Base-by-base conservation (phyloP, 306 rosid species). In the Rosa chinensis region DNA sequence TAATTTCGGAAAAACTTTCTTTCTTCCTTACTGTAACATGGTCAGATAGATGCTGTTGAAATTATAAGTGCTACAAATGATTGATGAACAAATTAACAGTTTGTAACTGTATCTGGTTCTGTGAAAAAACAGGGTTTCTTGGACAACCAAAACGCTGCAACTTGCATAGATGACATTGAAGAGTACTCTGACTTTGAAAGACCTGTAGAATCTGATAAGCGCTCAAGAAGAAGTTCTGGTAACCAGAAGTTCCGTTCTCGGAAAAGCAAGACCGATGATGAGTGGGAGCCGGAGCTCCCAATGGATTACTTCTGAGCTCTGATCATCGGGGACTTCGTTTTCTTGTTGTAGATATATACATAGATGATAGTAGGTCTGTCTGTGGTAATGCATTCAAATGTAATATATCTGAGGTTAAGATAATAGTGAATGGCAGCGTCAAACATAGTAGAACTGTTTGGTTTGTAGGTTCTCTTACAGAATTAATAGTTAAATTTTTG, bases 281-380 rank as follows among this genome's bases (percentile, higher is more conserved):
- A 94, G 66, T 89, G 91, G 97, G 99, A 90, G 79, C 92, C 89
- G 90, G 99, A 90, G 80, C 92, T 91, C 75, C 99, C 99, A 10
- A 91, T 88, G 92, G 99, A 94, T 82, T 94, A 86, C 82, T 83
- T 92, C 45, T 94, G 82, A 91, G 68, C 80, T 79, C 45, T 45
- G 37, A 14, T 35, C 11, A 37, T 17, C 48, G 6, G 45, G 43
- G 55, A 1, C 79, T 77, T 67, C 1, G 76, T 63, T 76, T 44
- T 52, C 48, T 64, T 14, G 3, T 43, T 73, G 78, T 72, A 82
- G 32, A 72, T 77, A 76, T 17, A 62, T 49, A 63, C 67, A 11
- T 62, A 59, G 43, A 20, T 28, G 55, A 56, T 53, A 16, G 35
- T 75, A 37, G 66, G 25, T 77, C 32, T 20, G 7, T 73, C 40